phyloP scores from a whole-genome alignment of 768 basidiomycete genomes.

The Pleurotus tuoliensis region DNA sequence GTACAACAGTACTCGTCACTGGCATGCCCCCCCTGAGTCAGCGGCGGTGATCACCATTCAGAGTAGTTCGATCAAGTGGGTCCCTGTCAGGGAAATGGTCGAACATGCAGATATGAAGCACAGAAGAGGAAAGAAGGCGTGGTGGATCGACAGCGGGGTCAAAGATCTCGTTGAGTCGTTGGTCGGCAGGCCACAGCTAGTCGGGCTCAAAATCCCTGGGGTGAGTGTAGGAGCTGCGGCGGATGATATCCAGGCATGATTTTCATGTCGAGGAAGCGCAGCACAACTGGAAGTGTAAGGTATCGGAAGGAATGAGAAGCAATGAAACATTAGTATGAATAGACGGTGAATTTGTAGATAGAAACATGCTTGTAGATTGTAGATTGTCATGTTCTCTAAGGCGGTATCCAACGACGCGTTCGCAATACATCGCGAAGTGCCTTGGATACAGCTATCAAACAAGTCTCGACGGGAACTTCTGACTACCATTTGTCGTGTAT shows the following conservation, averaged over 20 bases:
- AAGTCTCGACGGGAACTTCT: too few relatives aligned
- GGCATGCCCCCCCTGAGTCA: constrained; percentile 55
- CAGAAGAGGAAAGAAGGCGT: constrained; percentile 69
- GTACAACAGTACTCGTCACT: constrained; percentile 31
- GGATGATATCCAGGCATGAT: neutral
- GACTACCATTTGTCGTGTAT: too few relatives aligned
- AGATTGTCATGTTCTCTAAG: too few relatives aligned
- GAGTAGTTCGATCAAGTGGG: constrained; percentile 74
- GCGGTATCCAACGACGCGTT: too few relatives aligned
- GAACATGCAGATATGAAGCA: constrained; percentile 88
- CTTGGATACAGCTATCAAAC: too few relatives aligned
- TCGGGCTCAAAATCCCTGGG: constrained; percentile 24
- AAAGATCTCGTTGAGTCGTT: constrained; percentile 73
- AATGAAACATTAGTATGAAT: too few relatives aligned
- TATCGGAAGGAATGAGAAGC: too few relatives aligned
- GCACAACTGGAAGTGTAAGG: neutral
- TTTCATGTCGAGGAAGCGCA: neutral
- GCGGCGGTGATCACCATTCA: constrained; percentile 94
- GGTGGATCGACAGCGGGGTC: constrained; percentile 62
- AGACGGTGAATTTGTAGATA: too few relatives aligned
- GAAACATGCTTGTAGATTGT: too few relatives aligned
- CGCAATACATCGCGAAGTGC: too few relatives aligned
- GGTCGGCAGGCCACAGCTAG: constrained; percentile 59
- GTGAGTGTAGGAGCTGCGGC: constrained; percentile 5
- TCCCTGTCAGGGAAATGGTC: constrained; percentile 80